Evolutionary conservation across 345 rosid genomes (phyloP).

Genomic region (Citrus hindsii): DNA sequence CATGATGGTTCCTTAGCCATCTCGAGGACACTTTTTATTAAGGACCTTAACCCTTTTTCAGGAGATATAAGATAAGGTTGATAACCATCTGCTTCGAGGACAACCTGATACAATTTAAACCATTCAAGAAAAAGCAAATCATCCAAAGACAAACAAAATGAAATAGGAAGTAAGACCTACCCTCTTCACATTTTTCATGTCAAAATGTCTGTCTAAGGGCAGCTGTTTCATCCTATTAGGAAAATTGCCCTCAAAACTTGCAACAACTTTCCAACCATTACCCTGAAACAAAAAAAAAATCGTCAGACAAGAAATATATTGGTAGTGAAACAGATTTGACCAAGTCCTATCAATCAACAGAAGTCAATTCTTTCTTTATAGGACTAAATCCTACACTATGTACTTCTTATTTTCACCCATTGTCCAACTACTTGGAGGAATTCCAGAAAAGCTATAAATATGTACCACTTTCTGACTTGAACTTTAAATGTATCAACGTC

Average conservation of each 20-base stretch:
- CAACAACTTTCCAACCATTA: constrained; percentile 98
- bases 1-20: constrained; percentile 97
- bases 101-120: constrained; percentile 53
- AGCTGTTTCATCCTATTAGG: constrained; percentile 95
- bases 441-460: background rate
- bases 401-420: background rate
- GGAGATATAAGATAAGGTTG: constrained; percentile 99
- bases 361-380: background rate
- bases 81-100: constrained; percentile 98
- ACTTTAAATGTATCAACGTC: background rate
- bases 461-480: background rate
- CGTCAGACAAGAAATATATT: background rate
- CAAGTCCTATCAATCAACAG: background rate
- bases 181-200: constrained; percentile 88
- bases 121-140: constrained; percentile 9
- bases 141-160: background rate
- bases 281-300: constrained; percentile 55
- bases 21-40: constrained; percentile 94
- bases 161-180: constrained; percentile 40
- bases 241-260: constrained; percentile 94
- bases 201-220: constrained; percentile 95
- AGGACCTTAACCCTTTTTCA: constrained; percentile 95
- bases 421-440: background rate
- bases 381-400: background rate
- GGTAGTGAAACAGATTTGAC: background rate